phyloP scores from a whole-genome alignment of 306 rosid genomes.

The Acmispon strigosus region DNA sequence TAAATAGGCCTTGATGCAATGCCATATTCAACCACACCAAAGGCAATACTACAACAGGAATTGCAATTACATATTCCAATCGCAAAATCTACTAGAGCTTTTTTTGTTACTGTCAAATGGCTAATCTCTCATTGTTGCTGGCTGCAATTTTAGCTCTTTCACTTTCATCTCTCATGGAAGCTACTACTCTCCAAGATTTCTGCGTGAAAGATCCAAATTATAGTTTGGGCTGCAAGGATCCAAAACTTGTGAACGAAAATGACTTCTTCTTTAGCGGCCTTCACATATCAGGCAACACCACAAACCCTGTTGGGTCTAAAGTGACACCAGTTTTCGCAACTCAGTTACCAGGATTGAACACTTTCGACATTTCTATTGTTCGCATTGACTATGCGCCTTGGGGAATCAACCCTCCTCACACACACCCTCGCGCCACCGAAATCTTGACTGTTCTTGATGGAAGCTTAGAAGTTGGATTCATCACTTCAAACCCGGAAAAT shows the following conservation, averaged over 20 bases:
- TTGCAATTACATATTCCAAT: not conserved
- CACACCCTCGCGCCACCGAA: constrained; percentile 37
- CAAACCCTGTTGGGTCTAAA: constrained; percentile 18
- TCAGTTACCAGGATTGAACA: constrained; percentile 31
- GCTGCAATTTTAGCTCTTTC: constrained; percentile 17
- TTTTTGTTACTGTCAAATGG: constrained; percentile 22
- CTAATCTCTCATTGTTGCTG: constrained; percentile 15
- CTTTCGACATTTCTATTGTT: constrained; percentile 19
- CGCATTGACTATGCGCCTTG: constrained; percentile 30
- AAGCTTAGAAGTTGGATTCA: constrained; percentile 30
- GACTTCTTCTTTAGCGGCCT: constrained; percentile 30
- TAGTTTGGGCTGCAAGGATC: constrained; percentile 31
- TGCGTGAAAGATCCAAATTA: constrained; percentile 34
- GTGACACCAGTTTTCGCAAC: constrained; percentile 30
- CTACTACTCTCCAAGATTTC: constrained; percentile 33
- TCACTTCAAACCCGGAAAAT: constrained; percentile 37
- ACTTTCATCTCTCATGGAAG: constrained; percentile 12
- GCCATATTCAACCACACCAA: constrained; percentile 4
- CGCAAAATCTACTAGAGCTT: not conserved
- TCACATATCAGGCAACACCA: constrained; percentile 31
- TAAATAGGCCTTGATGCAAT: constrained; percentile 10
- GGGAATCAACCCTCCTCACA: constrained; percentile 44
- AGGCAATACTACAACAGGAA: not conserved
- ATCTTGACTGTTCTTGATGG: constrained; percentile 28
- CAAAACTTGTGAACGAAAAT: constrained; percentile 21